Base-by-base conservation (phyloP, 306 rosid species). In the Quillaja saponaria region DNA sequence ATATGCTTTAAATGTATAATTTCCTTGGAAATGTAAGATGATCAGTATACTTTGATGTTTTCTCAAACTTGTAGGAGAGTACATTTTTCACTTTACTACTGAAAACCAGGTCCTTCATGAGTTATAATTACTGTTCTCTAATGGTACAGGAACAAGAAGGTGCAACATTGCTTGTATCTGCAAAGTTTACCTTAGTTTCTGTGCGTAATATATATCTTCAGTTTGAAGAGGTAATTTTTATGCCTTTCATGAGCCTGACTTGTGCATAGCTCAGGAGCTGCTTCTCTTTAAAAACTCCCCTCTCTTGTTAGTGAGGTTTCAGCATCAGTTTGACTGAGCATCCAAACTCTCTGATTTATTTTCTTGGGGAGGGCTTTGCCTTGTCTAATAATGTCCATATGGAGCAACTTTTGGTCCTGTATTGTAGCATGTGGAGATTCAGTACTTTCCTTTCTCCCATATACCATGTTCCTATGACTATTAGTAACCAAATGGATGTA, bases 141-240 rank as follows among this genome's bases (percentile, higher is more conserved):
- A 37, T 37, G 40, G n/a, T 78, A 54, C 74, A 91, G 96, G 95
- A 91, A 68, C 84, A 88, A 75, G 98, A 91, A 63, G 98, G 98
- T 54, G 96, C 96, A 17, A 88, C 96, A 35, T 73, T 91, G 54
- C 71, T 91, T 69, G 98, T 91, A 49, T 91, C 95, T 65, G 88
- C 98, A 16, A 86, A 86, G 58, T 88, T 91, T 68, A 72, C 74
- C 3, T 58, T 79, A 25, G 92, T 91, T 45, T 91, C 96, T 13
- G 38, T 45, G 9, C 98, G 95, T 58, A 91, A 91, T 76, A 81
- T 88, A 72, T 85, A 86, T 69, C 96, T 91, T 60, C 68, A 75
- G 83, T 91, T 91, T 82, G 84, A 88, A 79, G 90, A 88, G 96
- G 98, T 88, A 72, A 67, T 66, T 46, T 67, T 55, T 46, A 54